A percentile compares a stretch with the other conserved stretches of the same genome.
Evolutionary conservation across 345 rosid genomes (phyloP).

Genomic region (Noccaea caerulescens): DNA sequence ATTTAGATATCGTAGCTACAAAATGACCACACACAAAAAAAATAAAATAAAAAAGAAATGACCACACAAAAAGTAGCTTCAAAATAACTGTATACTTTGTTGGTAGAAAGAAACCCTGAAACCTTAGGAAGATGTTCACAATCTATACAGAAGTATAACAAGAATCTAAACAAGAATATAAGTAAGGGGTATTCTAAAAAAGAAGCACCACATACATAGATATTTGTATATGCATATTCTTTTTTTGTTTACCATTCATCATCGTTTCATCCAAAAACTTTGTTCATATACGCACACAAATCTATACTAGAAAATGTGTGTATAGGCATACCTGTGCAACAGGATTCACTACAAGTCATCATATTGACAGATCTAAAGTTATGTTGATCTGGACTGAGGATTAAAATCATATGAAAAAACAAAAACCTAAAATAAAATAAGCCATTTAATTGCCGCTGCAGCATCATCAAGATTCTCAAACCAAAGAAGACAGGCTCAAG

Average conservation of each 20-base stretch:
- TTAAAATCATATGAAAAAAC: background rate
- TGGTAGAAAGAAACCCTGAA: conserved; percentile 26
- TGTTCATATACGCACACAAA: conserved; percentile 5
- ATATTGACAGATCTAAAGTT: background rate
- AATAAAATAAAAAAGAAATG: background rate
- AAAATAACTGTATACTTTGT: conserved; percentile 1
- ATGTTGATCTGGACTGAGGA: background rate
- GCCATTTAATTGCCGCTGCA: conserved; percentile 44
- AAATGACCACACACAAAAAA: background rate
- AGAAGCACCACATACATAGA: background rate
- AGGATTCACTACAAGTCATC: background rate
- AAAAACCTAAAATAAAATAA: background rate
- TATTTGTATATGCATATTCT: no score
- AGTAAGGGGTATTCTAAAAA: background rate
- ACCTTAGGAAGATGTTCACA: background rate
- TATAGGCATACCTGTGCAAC: conserved; percentile 23
- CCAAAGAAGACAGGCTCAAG: conserved; percentile 31
- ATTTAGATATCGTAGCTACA: background rate
- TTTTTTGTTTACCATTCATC: background rate
- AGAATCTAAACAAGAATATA: background rate
- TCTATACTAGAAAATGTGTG: background rate
- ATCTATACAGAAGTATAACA: background rate
- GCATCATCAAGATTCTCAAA: conserved; percentile 52
- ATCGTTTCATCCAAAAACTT: background rate
- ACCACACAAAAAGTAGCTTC: background rate